Conservation (phyloP, 345 rosid genomes). For the Brassica incana region DNA sequence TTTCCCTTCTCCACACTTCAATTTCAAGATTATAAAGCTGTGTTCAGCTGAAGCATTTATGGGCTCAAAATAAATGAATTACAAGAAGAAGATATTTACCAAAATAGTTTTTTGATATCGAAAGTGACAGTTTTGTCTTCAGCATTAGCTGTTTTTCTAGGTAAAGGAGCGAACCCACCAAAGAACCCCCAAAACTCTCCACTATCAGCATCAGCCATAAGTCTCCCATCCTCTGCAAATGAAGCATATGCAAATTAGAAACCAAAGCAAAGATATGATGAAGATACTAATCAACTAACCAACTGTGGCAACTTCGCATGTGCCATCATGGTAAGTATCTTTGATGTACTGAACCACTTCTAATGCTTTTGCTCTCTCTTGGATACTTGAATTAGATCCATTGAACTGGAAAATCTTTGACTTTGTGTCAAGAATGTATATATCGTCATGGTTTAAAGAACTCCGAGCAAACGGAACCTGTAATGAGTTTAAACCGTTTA, state of each 20-base stretch:
- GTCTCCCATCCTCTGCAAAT: conserved; percentile 84
- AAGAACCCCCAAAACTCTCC: conserved; percentile 97
- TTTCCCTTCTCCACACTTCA: conserved; percentile 82
- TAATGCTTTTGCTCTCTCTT: conserved; percentile 97
- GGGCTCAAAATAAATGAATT: conserved; percentile 11
- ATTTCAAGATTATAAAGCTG: conserved; percentile 25
- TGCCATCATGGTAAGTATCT: conserved; percentile 93
- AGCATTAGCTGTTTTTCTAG: conserved; percentile 67
- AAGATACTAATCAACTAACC: conserved; percentile 56
- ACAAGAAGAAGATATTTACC: conserved; percentile 48
- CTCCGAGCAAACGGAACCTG: conserved; percentile 96
- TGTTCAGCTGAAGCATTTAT: conserved; percentile 26
- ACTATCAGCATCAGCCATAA: conserved; percentile 98
- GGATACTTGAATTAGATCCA: conserved; percentile 95
- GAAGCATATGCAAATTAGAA: conserved; percentile 29
- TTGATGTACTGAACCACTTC: conserved; percentile 96
- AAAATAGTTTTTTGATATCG: conserved; percentile 51
- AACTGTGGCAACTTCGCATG: conserved; percentile 88
- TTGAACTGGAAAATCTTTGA: conserved; percentile 91
- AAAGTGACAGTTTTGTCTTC: conserved; percentile 53
- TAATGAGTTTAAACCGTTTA: conserved; percentile 18
- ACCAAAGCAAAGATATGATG: conserved; percentile 6
- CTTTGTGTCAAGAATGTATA: conserved; percentile 89
- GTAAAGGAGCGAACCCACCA: conserved; percentile 98
- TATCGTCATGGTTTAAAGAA: conserved; percentile 93